These are phyloP conservation scores for Oligophagozyma castellii DNA, from an alignment of 1,139 yeast genomes.

Conservation along the genomic window DNA sequence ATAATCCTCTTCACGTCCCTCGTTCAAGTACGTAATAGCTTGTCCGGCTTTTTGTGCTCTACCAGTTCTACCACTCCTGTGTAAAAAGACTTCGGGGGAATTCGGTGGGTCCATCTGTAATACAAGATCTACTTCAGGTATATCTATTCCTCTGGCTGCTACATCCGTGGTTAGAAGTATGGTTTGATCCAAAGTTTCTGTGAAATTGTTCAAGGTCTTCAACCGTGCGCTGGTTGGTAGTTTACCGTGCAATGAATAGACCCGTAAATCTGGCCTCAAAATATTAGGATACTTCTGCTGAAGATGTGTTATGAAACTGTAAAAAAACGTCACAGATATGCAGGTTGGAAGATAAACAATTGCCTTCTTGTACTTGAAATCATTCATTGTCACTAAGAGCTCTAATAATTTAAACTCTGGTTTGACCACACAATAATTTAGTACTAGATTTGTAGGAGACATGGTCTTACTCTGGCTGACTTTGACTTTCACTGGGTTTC, in stretches of 20 bases:
- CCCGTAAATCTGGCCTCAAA: slow-evolving; percentile 25
- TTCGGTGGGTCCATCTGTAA: slow-evolving; percentile 86
- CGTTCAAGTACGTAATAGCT: slow-evolving; percentile 58
- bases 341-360: slow-evolving; percentile 92
- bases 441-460: slow-evolving; percentile 50
- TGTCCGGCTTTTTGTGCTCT: slow-evolving; percentile 75
- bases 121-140: slow-evolving; percentile 83
- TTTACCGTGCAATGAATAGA: slow-evolving; percentile 78
- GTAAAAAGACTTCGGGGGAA: slow-evolving; percentile 75
- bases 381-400: slow-evolving; percentile 39
- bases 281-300: slow-evolving; percentile 10
- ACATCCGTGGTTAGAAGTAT: slow-evolving; percentile 72
- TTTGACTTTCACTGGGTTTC: slow-evolving; percentile 76
- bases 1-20: slow-evolving; percentile 70
- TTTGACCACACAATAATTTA: slow-evolving; percentile 46
- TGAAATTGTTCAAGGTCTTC: slow-evolving; percentile 51
- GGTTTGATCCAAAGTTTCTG: slow-evolving; percentile 35
- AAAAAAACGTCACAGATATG: slow-evolving; percentile 63
- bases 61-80: slow-evolving; percentile 88
- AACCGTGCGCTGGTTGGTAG: slow-evolving; percentile 60
- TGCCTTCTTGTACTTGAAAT: slow-evolving; percentile 51
- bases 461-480: slow-evolving; percentile 39
- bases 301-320: slow-evolving; percentile 36
- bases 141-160: slow-evolving; percentile 89
- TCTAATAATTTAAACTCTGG: slow-evolving; percentile 50